Conservation (phyloP, 1,284 basidiomycete species). For the Naganishia sp. region DNA sequence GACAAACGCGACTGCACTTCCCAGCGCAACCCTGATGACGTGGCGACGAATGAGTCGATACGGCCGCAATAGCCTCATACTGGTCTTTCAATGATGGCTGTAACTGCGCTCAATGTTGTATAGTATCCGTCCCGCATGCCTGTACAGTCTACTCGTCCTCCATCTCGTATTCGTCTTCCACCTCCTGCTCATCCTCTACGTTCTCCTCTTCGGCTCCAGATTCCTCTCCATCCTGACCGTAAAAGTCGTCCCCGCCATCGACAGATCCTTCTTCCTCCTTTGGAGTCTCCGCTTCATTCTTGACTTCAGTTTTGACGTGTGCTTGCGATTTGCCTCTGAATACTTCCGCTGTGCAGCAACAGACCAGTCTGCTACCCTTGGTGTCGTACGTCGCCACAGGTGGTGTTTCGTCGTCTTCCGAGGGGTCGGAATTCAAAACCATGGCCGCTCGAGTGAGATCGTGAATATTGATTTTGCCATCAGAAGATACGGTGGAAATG, state of each 20-base stretch:
- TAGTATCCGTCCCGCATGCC: not conserved
- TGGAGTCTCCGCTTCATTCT: slow-evolving; percentile 40
- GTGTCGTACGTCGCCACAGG: slow-evolving; percentile 74
- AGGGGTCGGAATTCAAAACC: slow-evolving; percentile 30
- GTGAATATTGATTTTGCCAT: slow-evolving; percentile 77
- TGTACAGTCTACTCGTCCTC: slow-evolving; percentile 42
- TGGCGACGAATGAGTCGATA: not conserved
- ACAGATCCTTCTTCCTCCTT: slow-evolving; percentile 42
- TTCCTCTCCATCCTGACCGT: slow-evolving; percentile 39
- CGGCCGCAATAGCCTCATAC: not conserved
- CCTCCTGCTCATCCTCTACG: slow-evolving; percentile 46
- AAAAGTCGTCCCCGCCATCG: slow-evolving; percentile 40
- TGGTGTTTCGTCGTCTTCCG: slow-evolving; percentile 55
- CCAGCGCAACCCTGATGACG: slow-evolving; percentile 1
- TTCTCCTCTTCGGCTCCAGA: slow-evolving; percentile 43
- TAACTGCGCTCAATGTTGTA: not conserved
- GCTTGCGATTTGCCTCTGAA: slow-evolving; percentile 64
- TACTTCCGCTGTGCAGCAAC: slow-evolving; percentile 54
- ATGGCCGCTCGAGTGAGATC: slow-evolving; percentile 60
- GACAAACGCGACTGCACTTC: slow-evolving; percentile 19
- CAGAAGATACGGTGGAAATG: slow-evolving; percentile 73
- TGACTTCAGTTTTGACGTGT: slow-evolving; percentile 48
- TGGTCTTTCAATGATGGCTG: not conserved
- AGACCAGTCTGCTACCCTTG: slow-evolving; percentile 79
- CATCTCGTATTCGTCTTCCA: slow-evolving; percentile 45